Evolutionary conservation across 768 basidiomycete genomes (phyloP).

Genomic region (Lentinula boryana): DNA sequence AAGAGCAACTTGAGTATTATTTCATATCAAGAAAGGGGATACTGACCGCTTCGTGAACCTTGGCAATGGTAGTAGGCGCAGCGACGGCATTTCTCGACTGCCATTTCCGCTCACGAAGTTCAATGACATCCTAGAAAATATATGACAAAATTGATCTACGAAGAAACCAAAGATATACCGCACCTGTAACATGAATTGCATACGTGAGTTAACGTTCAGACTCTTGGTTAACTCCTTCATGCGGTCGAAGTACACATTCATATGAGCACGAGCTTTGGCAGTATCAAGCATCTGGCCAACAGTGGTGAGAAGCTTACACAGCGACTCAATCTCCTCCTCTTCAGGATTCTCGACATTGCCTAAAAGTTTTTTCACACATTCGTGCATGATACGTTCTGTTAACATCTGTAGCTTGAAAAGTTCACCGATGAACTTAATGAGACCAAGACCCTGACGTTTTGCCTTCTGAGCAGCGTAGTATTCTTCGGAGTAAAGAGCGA

Average conservation of each 20-base stretch:
- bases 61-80: conserved; percentile 83
- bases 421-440: conserved; percentile 98
- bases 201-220: conserved; percentile 71
- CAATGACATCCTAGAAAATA: conserved; percentile 72
- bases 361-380: conserved; percentile 94
- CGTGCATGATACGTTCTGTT: conserved; percentile 97
- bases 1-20: conserved; percentile 2
- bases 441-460: conserved; percentile 93
- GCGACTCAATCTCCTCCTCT: conserved; percentile 95
- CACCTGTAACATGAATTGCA: conserved; percentile 95
- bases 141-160: conserved; percentile 7
- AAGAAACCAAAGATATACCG: conserved; percentile 15
- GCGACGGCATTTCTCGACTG: conserved; percentile 60
- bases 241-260: conserved; percentile 90
- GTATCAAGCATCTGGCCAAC: conserved; percentile 83
- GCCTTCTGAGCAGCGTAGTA: conserved; percentile 97
- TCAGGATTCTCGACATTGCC: conserved; percentile 93
- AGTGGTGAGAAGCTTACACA: conserved; percentile 89
- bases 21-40: not conserved
- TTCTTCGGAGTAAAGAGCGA: conserved; percentile 87
- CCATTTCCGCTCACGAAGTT: conserved; percentile 84
- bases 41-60: conserved; percentile 79
- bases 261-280: conserved; percentile 72
- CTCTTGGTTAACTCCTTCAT: conserved; percentile 82
- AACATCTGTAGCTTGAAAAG: conserved; percentile 99